Conservation (phyloP, 2,329 filamentous ascomycete species). For the Alternaria ventricosa region DNA sequence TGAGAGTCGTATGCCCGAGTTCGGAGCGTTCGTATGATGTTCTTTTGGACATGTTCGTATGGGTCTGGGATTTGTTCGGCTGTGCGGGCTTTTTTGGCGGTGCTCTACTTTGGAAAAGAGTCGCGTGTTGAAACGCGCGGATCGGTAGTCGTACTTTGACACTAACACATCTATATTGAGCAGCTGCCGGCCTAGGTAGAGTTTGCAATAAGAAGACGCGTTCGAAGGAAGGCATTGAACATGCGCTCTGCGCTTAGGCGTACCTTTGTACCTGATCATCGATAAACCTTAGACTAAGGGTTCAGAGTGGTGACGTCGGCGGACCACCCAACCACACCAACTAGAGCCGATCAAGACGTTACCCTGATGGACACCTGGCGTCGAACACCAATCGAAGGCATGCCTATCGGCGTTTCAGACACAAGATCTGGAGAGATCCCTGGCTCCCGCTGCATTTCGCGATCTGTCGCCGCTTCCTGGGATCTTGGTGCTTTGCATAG, state of each 20-base stretch:
- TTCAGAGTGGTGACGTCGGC: conserved; percentile 36
- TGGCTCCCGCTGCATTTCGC: conserved; percentile 23
- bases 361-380: conserved; percentile 27
- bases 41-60: conserved; percentile 32
- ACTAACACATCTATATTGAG: background rate
- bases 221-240: conserved; percentile 20
- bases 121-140: conserved; percentile 17
- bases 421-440: conserved; percentile 22
- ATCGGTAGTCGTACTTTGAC: background rate
- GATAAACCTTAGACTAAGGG: conserved; percentile 6
- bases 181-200: background rate
- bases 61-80: background rate
- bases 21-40: conserved; percentile 41
- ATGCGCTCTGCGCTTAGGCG: background rate
- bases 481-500: background rate
- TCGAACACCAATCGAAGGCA: conserved; percentile 21
- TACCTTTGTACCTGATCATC: conserved; percentile 17
- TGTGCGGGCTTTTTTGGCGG: conserved; percentile 10
- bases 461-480: conserved; percentile 11
- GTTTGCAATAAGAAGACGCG: background rate
- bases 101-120: conserved; percentile 5
- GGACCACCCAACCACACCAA: conserved; percentile 8
- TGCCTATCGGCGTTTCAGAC: conserved; percentile 21
- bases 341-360: conserved; percentile 26
- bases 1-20: conserved; percentile 54